Percentiles rank a stretch among this genome's conserved stretches.
These are phyloP conservation scores for Geranium rotundifolium DNA, from an alignment of 345 rosid genomes.

Conservation along the genomic window DNA sequence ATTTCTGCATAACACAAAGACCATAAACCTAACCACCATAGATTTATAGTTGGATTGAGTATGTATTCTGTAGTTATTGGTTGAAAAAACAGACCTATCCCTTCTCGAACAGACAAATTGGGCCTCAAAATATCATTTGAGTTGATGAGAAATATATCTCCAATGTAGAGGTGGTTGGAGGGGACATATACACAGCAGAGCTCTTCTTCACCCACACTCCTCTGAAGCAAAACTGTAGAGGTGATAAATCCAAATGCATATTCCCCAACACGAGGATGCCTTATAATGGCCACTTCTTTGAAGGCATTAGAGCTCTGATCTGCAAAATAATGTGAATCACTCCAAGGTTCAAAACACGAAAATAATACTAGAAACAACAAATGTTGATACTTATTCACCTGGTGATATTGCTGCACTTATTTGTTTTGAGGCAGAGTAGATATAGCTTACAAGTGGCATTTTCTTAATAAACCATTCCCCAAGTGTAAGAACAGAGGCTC, in stretches of 20 bases:
- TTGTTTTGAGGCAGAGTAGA: conserved; percentile 45
- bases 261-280: conserved; percentile 49
- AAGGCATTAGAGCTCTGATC: conserved; percentile 43
- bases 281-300: conserved; percentile 48
- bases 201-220: conserved; percentile 31
- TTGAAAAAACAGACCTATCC: conserved; percentile 30
- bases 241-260: conserved; percentile 51
- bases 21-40: background rate
- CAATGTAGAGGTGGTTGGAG: conserved; percentile 38
- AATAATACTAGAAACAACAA: background rate
- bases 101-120: conserved; percentile 48
- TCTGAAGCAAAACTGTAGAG: conserved; percentile 35
- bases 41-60: background rate
- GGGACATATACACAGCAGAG: conserved; percentile 42
- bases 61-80: background rate
- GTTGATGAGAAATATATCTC: conserved; percentile 38
- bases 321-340: conserved; percentile 6
- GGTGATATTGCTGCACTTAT: conserved; percentile 45
- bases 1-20: conserved; percentile 26
- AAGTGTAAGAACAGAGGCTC: conserved; percentile 35
- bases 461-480: conserved; percentile 49
- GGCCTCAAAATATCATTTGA: conserved; percentile 42
- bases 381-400: conserved; percentile 11
- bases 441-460: conserved; percentile 47
- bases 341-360: background rate